Evolutionary conservation across 768 basidiomycete genomes (phyloP), one percentile per base, ranked within the genome.

Genomic region (Gymnopilus dilepis): DNA sequence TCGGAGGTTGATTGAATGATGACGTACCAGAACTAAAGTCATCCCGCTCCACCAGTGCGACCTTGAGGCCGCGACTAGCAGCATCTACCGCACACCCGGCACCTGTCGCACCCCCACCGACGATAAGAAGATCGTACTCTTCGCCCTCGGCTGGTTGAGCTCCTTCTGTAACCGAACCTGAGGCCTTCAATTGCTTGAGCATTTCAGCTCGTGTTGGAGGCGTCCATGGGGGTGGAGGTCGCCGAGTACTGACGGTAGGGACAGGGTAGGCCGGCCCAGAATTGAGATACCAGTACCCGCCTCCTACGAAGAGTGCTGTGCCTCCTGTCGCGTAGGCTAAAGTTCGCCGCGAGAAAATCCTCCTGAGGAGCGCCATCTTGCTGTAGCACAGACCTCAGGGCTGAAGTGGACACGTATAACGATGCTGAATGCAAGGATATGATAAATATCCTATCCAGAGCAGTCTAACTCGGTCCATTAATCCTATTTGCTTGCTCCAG

Each of bases 1-100:
- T n/a, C n/a, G 26, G 8, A 50, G 6, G 24, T 7, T 40, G 4
- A 64, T 31, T 28, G 6, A 6, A 28, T 50, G 26, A 48, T 1
- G 3, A 73, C 83, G 63, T 61, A 93, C 94, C 96, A 22, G 92
- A 85, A 67, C 88, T 86, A 65, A 97, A 99, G 72, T 99, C 97
- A 65, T 93, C 91, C 47, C 94, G 78, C 69, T 99, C 97, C 0
- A 98, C 95, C 60, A 99, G 79, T 0, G 94, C 97, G 13, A 99
- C 97, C 71, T 88, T 92, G 43, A 99, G 80, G 0, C 97, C 96
- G 59, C 97, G 79, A 69, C 87, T 92, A 5, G 92, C 95, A 45
- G 97, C 97, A 74, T 99, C 97, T 12, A 99, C 84, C 7, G 96
- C 97, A n/a, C 95, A 90, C 41, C 97, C 97, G 0, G 95, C 92